phyloP scores from a whole-genome alignment of 2,329 filamentous ascomycete genomes.

The Beauveria australis region DNA sequence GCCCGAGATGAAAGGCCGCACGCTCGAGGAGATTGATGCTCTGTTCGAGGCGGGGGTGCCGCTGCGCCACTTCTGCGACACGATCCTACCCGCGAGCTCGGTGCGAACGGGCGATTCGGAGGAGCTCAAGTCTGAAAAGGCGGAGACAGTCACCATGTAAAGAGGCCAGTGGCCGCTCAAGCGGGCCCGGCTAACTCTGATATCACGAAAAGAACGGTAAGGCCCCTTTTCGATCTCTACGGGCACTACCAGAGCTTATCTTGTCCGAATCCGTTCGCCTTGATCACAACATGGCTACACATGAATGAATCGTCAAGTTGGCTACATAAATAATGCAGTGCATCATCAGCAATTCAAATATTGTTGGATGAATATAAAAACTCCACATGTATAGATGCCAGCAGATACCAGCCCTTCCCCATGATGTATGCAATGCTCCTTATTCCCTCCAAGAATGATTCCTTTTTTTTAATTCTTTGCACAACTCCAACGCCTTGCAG shows the following conservation, averaged over 20 bases:
- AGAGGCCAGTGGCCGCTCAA: too few relatives aligned
- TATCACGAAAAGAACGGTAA: too few relatives aligned
- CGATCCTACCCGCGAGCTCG: not conserved
- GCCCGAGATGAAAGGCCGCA: constrained; percentile 34
- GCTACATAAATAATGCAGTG: not conserved
- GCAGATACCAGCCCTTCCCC: not conserved
- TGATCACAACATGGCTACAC: too few relatives aligned
- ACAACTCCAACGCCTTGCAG: not conserved
- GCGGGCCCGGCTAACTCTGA: too few relatives aligned
- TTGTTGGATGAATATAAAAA: constrained; percentile 1
- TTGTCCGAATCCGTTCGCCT: too few relatives aligned
- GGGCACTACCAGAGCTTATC: too few relatives aligned
- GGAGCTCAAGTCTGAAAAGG: not conserved
- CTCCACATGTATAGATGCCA: constrained; percentile 1
- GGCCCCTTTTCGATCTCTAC: too few relatives aligned
- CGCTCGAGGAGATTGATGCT: constrained; percentile 18
- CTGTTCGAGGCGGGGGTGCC: constrained; percentile 14
- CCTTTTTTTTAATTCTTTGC: not conserved
- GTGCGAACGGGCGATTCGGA: not conserved
- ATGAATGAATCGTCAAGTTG: too few relatives aligned
- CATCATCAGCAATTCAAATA: not conserved
- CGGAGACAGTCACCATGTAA: not conserved
- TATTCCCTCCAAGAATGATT: not conserved
- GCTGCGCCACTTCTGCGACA: constrained; percentile 13
- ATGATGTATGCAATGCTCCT: constrained; percentile 11